Base-by-base conservation (phyloP, 2,329 filamentous ascomycete species). In the Alternaria ventricosa region DNA sequence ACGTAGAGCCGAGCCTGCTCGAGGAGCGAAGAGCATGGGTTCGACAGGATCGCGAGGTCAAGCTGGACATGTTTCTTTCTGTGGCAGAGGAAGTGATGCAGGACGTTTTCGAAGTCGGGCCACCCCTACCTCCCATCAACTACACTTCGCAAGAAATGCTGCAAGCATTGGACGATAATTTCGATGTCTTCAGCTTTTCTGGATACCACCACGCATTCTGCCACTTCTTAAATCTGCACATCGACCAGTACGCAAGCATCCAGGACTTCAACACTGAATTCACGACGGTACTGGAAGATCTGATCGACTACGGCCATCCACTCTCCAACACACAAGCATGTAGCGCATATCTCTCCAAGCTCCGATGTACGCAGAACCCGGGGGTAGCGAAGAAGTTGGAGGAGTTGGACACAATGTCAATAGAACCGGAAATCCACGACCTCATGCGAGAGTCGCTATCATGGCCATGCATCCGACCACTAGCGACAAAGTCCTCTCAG, bases 311-410 rank as follows among this genome's bases (percentile, higher is more conserved):
- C 25, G 77, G 77, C 10, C 71, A 75, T 13, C 75, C 77, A 20
- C 56, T 80, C 20, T 70, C 73, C 27, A 79, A 80, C 47, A 60
- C 66, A 11, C 77, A 80, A 65, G 77, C 78, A 36, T 78, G 75
- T 64, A 78, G 75, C 56, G 77, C 77, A 41, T 80, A 80, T 65
- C 77, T 80, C 56, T 79, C 77, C 3, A 80, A 80, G 53, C 64
- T 80, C 3, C 70, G 76, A 22, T 80, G 78, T 61, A 78, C 72
- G 15, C 75, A 79, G 57, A 80, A 79, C 30, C 74, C 77, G 5
- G 79, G 78, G 78, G 77, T 80, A 15, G 68, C 66, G 20, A 73
- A 73, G 60, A 76, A 75, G 59, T 61, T 80, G 13, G 70, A 75
- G 55, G 69, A 74, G 23, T 80, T 75, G 77, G 68, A 77, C 44